These are phyloP conservation scores for Phtheirospermum japonicum DNA, from an alignment of 257 asterid species.

Conservation along the genomic window DNA sequence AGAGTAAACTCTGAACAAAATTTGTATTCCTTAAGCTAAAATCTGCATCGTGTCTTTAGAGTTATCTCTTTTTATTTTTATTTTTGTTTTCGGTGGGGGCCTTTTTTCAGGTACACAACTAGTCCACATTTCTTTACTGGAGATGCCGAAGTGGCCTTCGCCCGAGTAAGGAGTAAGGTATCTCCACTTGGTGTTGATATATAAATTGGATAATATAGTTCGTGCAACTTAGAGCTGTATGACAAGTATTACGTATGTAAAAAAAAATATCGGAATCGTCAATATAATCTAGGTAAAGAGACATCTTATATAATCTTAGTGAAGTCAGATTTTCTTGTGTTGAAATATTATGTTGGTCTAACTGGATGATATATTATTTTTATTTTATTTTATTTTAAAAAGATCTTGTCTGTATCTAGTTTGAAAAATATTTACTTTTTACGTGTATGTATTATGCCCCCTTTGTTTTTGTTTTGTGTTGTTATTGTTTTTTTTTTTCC, in stretches of 20 bases:
- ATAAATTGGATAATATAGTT: slow-evolving; percentile 21
- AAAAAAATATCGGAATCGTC: slow-evolving; percentile 8
- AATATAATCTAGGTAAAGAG: neutral
- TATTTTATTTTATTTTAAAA: neutral
- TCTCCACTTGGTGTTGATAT: slow-evolving; percentile 15
- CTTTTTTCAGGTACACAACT: slow-evolving; percentile 76
- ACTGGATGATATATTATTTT: neutral
- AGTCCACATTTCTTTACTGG: slow-evolving; percentile 94
- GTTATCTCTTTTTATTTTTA: neutral
- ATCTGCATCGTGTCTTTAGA: slow-evolving; percentile 23
- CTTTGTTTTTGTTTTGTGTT: no score
- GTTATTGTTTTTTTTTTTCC: neutral
- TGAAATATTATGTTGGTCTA: neutral
- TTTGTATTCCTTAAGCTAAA: no score
- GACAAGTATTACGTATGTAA: slow-evolving; percentile 4
- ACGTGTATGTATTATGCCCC: no score
- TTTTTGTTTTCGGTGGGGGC: neutral
- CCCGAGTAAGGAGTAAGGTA: slow-evolving; percentile 86
- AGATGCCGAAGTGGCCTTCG: slow-evolving; percentile 80
- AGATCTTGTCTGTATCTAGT: neutral
- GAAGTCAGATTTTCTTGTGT: no score
- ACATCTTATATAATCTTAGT: no score
- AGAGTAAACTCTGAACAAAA: neutral
- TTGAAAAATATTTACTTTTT: neutral
- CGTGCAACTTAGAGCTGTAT: neutral